phyloP scores from a whole-genome alignment of 192 early-diverging fungal genomes.

The Coemansia sp. region DNA sequence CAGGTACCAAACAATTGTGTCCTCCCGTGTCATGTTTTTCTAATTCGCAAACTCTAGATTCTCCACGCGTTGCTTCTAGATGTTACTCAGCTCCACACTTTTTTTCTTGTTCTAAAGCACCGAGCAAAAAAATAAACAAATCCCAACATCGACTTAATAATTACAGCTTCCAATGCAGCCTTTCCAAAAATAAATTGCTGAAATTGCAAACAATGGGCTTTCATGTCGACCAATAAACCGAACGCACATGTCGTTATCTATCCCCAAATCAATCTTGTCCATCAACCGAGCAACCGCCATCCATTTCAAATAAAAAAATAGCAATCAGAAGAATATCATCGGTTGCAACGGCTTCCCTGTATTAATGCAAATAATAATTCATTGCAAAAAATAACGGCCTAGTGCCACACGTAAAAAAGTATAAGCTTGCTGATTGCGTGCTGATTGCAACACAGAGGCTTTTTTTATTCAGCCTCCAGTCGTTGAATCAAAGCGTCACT shows the following conservation, averaged over 20 bases:
- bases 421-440: too few species aligned
- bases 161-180: background rate
- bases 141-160: background rate
- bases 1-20: too few species aligned
- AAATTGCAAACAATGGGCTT: background rate
- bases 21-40: too few species aligned
- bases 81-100: too few species aligned
- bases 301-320: background rate
- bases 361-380: background rate
- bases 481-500: too few species aligned
- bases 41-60: too few species aligned
- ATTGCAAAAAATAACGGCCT: background rate
- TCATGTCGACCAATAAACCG: constrained; percentile 1
- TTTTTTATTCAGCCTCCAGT: too few species aligned
- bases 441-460: too few species aligned
- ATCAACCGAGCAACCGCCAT: background rate
- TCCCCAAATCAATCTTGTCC: constrained; percentile 3
- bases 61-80: too few species aligned
- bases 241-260: constrained; percentile 7
- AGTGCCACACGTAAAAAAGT: background rate
- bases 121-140: too few species aligned
- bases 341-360: background rate
- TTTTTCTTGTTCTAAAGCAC: too few species aligned
- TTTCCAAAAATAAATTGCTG: background rate
- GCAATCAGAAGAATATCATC: background rate